phyloP scores from a whole-genome alignment of 768 basidiomycete genomes.

The Lentinula sp. region DNA sequence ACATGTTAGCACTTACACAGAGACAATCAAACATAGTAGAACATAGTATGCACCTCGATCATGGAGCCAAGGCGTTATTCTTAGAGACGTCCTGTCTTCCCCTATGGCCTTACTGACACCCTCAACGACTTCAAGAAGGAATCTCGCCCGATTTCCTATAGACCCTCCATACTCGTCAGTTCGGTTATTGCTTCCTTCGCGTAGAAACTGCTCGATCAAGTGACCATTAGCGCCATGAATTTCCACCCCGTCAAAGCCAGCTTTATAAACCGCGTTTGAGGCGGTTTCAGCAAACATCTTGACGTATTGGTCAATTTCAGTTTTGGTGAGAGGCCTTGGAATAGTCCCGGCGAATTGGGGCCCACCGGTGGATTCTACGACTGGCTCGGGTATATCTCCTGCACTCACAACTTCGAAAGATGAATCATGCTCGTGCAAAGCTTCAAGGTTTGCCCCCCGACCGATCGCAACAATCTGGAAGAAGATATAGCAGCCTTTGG shows the following conservation, averaged over 20 bases:
- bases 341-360: background rate
- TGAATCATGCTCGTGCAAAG: background rate
- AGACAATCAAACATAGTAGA: background rate
- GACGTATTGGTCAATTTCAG: conserved; percentile 31
- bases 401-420: conserved; percentile 8
- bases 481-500: conserved; percentile 32
- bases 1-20: background rate
- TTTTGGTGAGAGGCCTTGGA: conserved; percentile 26
- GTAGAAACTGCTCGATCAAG: conserved; percentile 38
- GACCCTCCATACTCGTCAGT: conserved; percentile 47
- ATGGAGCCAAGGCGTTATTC: conserved; percentile 33
- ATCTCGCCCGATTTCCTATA: conserved; percentile 38
- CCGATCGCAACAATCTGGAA: conserved; percentile 42
- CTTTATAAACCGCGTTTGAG: conserved; percentile 28
- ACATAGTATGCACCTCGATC: conserved; percentile 13
- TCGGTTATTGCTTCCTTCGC: conserved; percentile 31
- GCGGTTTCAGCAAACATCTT: conserved; percentile 34
- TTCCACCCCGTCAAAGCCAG: conserved; percentile 54
- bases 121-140: conserved; percentile 34
- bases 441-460: conserved; percentile 14
- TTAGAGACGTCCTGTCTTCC: conserved; percentile 31
- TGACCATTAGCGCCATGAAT: conserved; percentile 21
- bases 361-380: conserved; percentile 11
- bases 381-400: conserved; percentile 7
- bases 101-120: conserved; percentile 35